Evolutionary conservation across 2,329 filamentous ascomycete species (phyloP).

Genomic region (Aureobasidium pullulans): DNA sequence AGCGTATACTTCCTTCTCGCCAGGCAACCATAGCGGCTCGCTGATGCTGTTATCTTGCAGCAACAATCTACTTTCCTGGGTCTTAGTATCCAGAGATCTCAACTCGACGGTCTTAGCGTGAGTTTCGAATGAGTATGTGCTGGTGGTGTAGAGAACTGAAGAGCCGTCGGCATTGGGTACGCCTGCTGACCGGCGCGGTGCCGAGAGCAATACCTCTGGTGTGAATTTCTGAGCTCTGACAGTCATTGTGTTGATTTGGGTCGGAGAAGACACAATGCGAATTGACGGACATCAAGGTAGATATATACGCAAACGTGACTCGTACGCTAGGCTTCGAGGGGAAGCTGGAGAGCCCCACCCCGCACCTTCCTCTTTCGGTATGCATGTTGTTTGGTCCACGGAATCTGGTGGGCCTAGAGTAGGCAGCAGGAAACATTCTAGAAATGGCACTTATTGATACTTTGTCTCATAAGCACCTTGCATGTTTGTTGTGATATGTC

Average conservation of each 20-base stretch:
- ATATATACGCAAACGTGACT: not conserved
- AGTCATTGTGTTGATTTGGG: slow-evolving; percentile 50
- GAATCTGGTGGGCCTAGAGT: no score
- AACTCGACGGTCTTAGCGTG: slow-evolving; percentile 64
- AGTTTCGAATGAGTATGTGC: slow-evolving; percentile 71
- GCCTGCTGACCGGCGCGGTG: slow-evolving; percentile 63
- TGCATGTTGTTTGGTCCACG: not conserved
- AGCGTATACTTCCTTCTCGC: slow-evolving; percentile 53
- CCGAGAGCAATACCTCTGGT: slow-evolving; percentile 67
- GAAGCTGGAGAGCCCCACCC: not conserved
- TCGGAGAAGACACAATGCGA: no score
- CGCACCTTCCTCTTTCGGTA: slow-evolving; percentile 8
- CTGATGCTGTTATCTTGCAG: slow-evolving; percentile 57
- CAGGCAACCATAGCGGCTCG: slow-evolving; percentile 70
- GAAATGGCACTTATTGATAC: no score
- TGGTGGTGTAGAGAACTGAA: slow-evolving; percentile 59
- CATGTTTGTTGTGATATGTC: no score
- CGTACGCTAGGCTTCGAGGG: not conserved
- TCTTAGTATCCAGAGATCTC: slow-evolving; percentile 61
- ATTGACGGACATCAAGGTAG: slow-evolving; percentile 10
- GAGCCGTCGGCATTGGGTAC: slow-evolving; percentile 62
- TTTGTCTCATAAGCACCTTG: no score
- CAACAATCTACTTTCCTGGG: slow-evolving; percentile 58
- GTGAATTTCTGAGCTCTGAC: slow-evolving; percentile 65
- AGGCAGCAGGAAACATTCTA: not conserved